Percentiles rank a stretch among this genome's conserved stretches.
phyloP scores from a whole-genome alignment of 108 stramenopile species.

The Skeletonema marinoi region DNA sequence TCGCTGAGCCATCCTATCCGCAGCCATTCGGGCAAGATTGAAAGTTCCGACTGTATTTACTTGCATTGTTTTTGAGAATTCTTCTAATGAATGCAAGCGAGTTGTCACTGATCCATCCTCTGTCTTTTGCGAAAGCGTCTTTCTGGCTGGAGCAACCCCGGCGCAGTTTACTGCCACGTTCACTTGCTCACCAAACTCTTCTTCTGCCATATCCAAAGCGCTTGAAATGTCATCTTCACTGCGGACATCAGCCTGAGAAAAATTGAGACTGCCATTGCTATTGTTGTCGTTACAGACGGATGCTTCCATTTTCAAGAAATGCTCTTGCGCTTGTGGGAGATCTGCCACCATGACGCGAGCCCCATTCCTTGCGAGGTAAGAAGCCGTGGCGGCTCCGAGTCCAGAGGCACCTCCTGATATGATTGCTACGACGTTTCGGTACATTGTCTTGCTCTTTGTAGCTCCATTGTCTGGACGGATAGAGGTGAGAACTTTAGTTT shows the following conservation, averaged over 20 bases:
- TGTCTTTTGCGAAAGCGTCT: conserved; percentile 65
- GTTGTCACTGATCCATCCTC: conserved; percentile 49
- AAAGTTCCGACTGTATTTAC: conserved; percentile 95
- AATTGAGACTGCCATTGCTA: conserved; percentile 31
- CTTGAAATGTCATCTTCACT: conserved; percentile 49
- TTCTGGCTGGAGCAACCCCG: conserved; percentile 84
- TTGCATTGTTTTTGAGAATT: conserved; percentile 66
- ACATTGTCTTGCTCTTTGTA: not conserved
- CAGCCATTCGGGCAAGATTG: conserved; percentile 91
- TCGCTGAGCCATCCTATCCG: conserved; percentile 76
- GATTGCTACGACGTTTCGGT: conserved; percentile 48
- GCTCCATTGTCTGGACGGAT: too few relatives aligned
- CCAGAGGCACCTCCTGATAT: conserved; percentile 93
- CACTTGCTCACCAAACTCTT: conserved; percentile 70
- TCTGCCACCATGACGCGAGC: conserved; percentile 87
- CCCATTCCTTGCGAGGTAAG: conserved; percentile 69
- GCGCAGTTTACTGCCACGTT: conserved; percentile 94
- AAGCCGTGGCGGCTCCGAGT: conserved; percentile 89
- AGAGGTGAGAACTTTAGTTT: too few relatives aligned
- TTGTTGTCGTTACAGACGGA: not conserved
- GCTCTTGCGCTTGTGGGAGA: conserved; percentile 52
- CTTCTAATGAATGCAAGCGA: conserved; percentile 56
- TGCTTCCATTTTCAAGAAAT: conserved; percentile 47
- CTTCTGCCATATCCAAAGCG: conserved; percentile 67
- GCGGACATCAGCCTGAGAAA: conserved; percentile 74